phyloP scores from a whole-genome alignment of 805 yeast genomes.

The Schizosaccharomyces octosporus region DNA sequence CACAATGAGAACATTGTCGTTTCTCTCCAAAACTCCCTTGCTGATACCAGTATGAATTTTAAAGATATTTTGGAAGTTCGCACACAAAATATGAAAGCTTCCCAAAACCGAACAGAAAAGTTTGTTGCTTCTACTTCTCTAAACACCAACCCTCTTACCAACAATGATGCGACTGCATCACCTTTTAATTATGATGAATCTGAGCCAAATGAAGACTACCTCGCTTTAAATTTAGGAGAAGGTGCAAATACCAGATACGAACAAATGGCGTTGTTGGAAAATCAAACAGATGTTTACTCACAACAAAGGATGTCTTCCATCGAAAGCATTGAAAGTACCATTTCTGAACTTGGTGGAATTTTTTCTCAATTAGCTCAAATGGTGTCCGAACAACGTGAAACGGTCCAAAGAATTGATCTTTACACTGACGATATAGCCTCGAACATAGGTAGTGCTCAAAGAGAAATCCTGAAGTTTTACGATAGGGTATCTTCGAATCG shows the following conservation, averaged over 20 bases:
- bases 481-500: slow-evolving; percentile 70
- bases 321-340: slow-evolving; percentile 89
- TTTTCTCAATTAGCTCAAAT: slow-evolving; percentile 88
- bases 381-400: slow-evolving; percentile 95
- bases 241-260: slow-evolving; percentile 15
- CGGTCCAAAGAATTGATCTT: slow-evolving; percentile 79
- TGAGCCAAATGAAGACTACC: slow-evolving; percentile 5
- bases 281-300: slow-evolving; percentile 44
- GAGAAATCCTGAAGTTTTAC: slow-evolving; percentile 75
- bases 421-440: slow-evolving; percentile 82
- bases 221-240: slow-evolving; percentile 18
- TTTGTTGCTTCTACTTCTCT: slow-evolving; percentile 29
- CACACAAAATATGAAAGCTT: slow-evolving; percentile 55
- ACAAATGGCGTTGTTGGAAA: slow-evolving; percentile 65
- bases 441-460: slow-evolving; percentile 79
- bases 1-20: slow-evolving; percentile 73
- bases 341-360: slow-evolving; percentile 82
- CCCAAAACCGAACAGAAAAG: slow-evolving; percentile 63
- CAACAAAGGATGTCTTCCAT: slow-evolving; percentile 75
- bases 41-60: slow-evolving; percentile 78
- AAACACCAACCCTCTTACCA: background rate
- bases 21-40: slow-evolving; percentile 65
- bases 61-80: slow-evolving; percentile 71
- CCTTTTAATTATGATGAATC: background rate
- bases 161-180: background rate